A percentile compares a stretch with the other conserved stretches of the same genome.
Conservation (phyloP, 108 stramenopile genomes). For the Fistulifera pelliculosa region DNA sequence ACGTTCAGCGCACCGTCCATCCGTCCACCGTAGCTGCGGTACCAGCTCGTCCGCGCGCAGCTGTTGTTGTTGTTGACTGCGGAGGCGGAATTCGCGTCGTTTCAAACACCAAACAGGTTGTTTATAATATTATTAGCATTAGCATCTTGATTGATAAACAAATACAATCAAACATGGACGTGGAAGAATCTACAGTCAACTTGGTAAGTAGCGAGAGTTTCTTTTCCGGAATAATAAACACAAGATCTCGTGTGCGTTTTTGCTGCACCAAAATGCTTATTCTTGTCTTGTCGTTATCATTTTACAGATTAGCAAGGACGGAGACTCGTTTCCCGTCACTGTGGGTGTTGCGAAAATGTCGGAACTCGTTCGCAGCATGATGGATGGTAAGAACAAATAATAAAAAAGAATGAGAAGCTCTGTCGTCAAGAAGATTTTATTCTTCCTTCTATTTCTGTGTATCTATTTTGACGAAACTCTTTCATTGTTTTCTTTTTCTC, state of each 20-base stretch:
- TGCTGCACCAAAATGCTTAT: background rate
- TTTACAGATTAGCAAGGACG: conserved; percentile 88
- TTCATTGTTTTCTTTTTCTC: background rate
- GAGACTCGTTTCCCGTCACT: conserved; percentile 88
- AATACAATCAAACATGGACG: background rate
- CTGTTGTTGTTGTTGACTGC: no score
- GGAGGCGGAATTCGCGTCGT: no score
- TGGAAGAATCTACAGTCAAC: conserved; percentile 11
- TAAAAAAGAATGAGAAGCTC: no score
- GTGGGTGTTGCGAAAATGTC: conserved; percentile 93
- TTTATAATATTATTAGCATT: no score
- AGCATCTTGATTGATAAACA: background rate
- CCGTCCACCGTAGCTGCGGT: no score
- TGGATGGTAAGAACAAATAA: conserved; percentile 57
- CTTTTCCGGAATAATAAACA: no score
- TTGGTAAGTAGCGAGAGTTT: conserved; percentile 12
- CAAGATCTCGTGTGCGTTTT: no score
- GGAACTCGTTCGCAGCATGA: conserved; percentile 97
- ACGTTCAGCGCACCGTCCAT: no score
- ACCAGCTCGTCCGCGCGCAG: no score
- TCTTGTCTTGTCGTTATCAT: background rate
- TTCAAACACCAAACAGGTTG: no score
- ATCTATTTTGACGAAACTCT: no score
- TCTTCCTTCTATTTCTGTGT: conserved; percentile 4
- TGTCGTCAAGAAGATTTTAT: background rate